phyloP scores from a whole-genome alignment of 257 asterid species.

The Linderniella brevidens region DNA sequence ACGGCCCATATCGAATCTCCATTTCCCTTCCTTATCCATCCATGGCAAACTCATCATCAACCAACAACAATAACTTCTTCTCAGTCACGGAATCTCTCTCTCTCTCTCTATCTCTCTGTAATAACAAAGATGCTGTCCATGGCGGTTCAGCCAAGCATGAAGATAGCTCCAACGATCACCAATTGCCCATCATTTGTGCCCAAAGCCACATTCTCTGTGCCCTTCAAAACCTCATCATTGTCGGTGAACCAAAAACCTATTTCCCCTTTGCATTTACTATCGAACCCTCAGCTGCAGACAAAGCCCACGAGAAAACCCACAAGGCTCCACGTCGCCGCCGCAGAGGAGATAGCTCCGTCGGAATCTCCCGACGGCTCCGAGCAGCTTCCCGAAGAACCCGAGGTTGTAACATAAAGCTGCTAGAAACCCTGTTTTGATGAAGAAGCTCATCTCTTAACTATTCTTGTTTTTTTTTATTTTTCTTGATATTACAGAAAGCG shows the following conservation, averaged over 20 bases:
- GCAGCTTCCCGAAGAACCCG: conserved; percentile 16
- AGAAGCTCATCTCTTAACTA: neutral
- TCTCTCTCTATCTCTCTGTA: too few relatives aligned
- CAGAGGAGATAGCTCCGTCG: conserved; percentile 27
- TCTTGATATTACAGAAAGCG: conserved; percentile 2
- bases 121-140: conserved; percentile 24
- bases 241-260: conserved; percentile 15
- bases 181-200: conserved; percentile 22
- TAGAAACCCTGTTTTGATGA: too few relatives aligned
- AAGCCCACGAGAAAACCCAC: conserved; percentile 15
- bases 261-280: conserved; percentile 11
- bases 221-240: conserved; percentile 19
- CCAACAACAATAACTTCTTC: too few relatives aligned
- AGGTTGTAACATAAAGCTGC: too few relatives aligned
- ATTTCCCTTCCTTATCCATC: too few relatives aligned
- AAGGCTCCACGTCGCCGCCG: conserved; percentile 13
- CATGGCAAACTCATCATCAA: too few relatives aligned
- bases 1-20: too few relatives aligned
- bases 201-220: conserved; percentile 18
- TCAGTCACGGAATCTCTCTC: too few relatives aligned
- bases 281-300: conserved; percentile 13
- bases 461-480: neutral
- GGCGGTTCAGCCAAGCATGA: conserved; percentile 24
- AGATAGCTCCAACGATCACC: conserved; percentile 15
- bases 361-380: conserved; percentile 18